A percentile compares a stretch with the other conserved stretches of the same genome.
phyloP scores from a whole-genome alignment of 164 flowering plant species.

The Sextonia rubra region DNA sequence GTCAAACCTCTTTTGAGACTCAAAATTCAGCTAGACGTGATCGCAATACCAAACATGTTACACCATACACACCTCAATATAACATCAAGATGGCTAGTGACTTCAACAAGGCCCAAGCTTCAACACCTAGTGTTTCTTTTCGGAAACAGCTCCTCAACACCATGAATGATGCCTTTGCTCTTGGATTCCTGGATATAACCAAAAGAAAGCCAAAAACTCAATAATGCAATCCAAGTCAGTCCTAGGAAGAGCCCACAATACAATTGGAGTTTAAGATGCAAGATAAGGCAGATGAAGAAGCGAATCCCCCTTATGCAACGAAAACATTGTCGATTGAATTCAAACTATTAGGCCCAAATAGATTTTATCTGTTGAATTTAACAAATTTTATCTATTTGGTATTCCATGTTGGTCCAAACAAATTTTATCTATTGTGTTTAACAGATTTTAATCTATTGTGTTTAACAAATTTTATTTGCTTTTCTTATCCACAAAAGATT shows the following conservation, averaged over 20 bases:
- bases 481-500: no score
- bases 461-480: no score
- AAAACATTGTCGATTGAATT: neutral
- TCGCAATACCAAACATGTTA: neutral
- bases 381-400: no score
- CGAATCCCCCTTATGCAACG: neutral
- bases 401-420: no score
- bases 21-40: constrained; percentile 1
- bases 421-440: no score
- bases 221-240: neutral
- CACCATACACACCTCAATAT: no score
- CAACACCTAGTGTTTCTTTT: constrained; percentile 1
- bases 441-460: no score
- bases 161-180: neutral
- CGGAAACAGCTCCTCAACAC: neutral
- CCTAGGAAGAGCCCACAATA: neutral
- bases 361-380: no score
- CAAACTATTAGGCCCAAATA: no score
- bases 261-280: neutral
- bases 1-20: constrained; percentile 4
- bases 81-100: neutral
- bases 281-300: neutral
- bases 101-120: neutral
- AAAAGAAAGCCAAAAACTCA: neutral
- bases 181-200: neutral